phyloP scores from a whole-genome alignment of 2,329 filamentous ascomycete genomes.

The Byssochlamys sp. region DNA sequence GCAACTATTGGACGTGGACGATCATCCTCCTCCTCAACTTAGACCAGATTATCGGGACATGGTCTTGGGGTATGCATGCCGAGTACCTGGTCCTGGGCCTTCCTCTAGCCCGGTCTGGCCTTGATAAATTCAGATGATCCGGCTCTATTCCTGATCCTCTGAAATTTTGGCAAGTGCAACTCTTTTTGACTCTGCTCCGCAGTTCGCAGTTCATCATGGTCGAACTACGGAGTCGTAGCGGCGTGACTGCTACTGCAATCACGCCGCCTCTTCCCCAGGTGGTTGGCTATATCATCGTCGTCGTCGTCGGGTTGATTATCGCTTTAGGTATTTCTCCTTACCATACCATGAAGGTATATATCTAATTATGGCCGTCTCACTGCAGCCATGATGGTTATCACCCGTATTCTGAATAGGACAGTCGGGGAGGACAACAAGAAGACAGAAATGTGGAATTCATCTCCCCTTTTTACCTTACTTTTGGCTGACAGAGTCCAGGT shows the following conservation, averaged over 20 bases:
- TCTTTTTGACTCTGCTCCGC: neutral
- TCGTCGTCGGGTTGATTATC: conserved; percentile 32
- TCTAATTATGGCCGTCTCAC: neutral
- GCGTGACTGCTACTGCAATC: conserved; percentile 10
- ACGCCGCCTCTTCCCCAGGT: conserved; percentile 28
- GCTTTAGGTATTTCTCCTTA: conserved; percentile 23
- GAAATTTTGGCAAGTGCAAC: neutral
- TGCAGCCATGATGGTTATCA: conserved; percentile 40
- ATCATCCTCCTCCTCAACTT: neutral
- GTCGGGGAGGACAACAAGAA: conserved; percentile 44
- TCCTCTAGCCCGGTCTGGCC: neutral
- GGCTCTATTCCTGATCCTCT: neutral
- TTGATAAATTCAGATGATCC: neutral
- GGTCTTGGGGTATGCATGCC: neutral
- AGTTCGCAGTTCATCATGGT: neutral
- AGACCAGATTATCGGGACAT: neutral
- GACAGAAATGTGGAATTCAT: conserved; percentile 39
- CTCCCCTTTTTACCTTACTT: neutral
- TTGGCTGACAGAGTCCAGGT: conserved; percentile 20
- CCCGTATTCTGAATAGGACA: conserved; percentile 39
- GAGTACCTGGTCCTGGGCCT: neutral
- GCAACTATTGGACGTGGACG: neutral
- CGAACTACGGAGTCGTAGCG: conserved; percentile 8
- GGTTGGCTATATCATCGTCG: conserved; percentile 36
- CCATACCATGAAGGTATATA: neutral